A percentile compares a stretch with the other conserved stretches of the same genome.
Conservation (phyloP, 2,329 filamentous ascomycete species). For the Colletotrichum sp. region DNA sequence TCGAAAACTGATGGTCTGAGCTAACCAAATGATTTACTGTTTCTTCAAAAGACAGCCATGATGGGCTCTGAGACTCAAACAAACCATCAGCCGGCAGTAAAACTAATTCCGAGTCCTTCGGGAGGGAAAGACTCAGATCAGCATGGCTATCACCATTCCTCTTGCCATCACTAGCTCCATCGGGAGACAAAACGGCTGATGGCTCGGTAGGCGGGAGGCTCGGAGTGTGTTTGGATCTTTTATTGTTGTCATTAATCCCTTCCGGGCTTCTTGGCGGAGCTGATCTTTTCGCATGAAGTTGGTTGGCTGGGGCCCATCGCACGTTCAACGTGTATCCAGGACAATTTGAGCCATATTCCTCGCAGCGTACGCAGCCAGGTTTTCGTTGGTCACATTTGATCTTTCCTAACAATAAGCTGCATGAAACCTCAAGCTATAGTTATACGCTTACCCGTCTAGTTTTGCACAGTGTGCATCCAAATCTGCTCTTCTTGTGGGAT, state of each 20-base stretch:
- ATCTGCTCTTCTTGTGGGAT: not conserved
- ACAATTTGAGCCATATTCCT: not conserved
- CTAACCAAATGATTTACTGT: not conserved
- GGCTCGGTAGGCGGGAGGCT: not conserved
- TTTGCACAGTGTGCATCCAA: not conserved
- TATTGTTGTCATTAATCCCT: not conserved
- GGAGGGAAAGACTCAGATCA: not conserved
- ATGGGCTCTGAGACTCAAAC: fast-evolving
- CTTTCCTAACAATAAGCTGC: not conserved
- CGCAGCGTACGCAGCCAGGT: not conserved
- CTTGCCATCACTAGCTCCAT: not conserved
- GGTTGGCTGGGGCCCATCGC: not conserved
- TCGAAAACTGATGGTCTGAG: not conserved
- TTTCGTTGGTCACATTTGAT: not conserved
- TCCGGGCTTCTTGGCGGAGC: not conserved
- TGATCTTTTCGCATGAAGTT: not conserved
- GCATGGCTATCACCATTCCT: not conserved
- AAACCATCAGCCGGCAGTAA: fast-evolving
- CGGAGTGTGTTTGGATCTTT: not conserved
- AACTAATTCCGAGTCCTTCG: not conserved
- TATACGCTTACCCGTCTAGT: not conserved
- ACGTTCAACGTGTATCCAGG: not conserved
- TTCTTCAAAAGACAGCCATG: not conserved
- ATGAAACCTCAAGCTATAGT: fast-evolving
- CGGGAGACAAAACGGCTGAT: not conserved